Evolutionary conservation across 2,329 filamentous ascomycete species (phyloP), one percentile per base, ranked within the genome.

Genomic region (Chaetomiaceae sp.): DNA sequence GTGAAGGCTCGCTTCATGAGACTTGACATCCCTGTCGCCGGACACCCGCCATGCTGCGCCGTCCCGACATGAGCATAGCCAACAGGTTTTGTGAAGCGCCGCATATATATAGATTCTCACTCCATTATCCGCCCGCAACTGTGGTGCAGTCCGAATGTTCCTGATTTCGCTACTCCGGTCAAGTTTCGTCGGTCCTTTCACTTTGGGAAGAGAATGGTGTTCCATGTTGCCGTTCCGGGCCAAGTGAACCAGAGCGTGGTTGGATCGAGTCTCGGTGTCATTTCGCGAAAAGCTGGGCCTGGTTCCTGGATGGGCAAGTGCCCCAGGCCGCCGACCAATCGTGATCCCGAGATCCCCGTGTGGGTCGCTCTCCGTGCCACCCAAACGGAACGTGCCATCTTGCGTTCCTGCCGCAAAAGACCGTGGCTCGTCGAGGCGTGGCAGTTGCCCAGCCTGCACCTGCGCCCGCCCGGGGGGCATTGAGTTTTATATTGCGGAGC

Each of bases 401-500:
- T 64, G 45, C 48, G 62, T 64, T 62, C 62, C 62, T 64, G 61
- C 52, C 58, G 55, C 53, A 46, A 19, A 46, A 51, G n/a, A n/a
- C n/a, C n/a, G 51, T 54, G 54, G 47, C 51, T 57, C 44, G 39
- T 57, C 44, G 39, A 52, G 36, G 17, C 42, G 47, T 47, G 40
- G 46, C 51, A 54, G 47, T 46, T 47, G 47, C 53, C 49, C 50
- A 49, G 44, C 44, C 56, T 52, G 47, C 49, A 40, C 22, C 47
- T n/a, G n/a, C n/a, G n/a, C n/a, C n/a, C n/a, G n/a, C n/a, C n/a
- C n/a, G n/a, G n/a, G 39, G 44, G 57, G 63, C 59, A 63, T 63
- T 62, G 56, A 63, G 54, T 63, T 64, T 63, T 65, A 63, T 62
- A 63, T 64, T 65, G 56, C 58, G 56, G 60, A 61, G 61, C 55